Evolutionary conservation across 148 eudicot genomes (phyloP).

Genomic region (Rhododendron vialii): DNA sequence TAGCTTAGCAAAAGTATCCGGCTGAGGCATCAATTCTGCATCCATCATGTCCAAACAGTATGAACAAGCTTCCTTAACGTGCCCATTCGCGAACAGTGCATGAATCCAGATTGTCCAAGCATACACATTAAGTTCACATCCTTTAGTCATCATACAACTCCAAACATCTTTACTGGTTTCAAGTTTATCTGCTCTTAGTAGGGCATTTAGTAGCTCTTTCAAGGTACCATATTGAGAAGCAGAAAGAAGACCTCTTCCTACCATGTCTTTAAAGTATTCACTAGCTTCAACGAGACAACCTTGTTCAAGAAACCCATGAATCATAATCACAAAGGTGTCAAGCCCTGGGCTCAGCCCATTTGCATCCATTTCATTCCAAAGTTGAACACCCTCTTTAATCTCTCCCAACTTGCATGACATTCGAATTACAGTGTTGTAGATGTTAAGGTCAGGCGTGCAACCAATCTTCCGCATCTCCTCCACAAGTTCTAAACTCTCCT

Average conservation of each 20-base stretch:
- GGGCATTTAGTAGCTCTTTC: slow-evolving; percentile 64
- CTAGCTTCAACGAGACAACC: slow-evolving; percentile 68
- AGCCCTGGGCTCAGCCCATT: slow-evolving; percentile 60
- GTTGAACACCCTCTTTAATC: slow-evolving; percentile 56
- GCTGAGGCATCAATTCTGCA: slow-evolving; percentile 80
- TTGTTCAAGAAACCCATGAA: slow-evolving; percentile 68
- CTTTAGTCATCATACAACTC: slow-evolving; percentile 65
- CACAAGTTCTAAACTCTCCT: slow-evolving; percentile 77
- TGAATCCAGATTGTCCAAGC: slow-evolving; percentile 99
- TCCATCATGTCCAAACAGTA: slow-evolving; percentile 96
- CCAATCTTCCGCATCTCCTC: slow-evolving; percentile 67
- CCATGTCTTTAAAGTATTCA: slow-evolving; percentile 83
- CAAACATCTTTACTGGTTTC: slow-evolving; percentile 81
- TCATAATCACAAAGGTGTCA: slow-evolving; percentile 66
- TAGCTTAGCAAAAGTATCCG: slow-evolving; percentile 87
- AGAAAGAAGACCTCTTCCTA: slow-evolving; percentile 66
- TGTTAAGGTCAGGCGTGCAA: slow-evolving; percentile 58
- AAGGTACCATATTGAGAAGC: slow-evolving; percentile 84
- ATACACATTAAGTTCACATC: slow-evolving; percentile 78
- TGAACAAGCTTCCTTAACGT: slow-evolving; percentile 88
- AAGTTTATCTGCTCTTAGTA: slow-evolving; percentile 75
- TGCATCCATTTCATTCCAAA: slow-evolving; percentile 72
- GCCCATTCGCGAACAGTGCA: slow-evolving; percentile 78
- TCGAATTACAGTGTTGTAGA: slow-evolving; percentile 69
- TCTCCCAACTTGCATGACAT: slow-evolving; percentile 76